Conservation (phyloP, 208 protist species). For the Leishmania aethiopica region DNA sequence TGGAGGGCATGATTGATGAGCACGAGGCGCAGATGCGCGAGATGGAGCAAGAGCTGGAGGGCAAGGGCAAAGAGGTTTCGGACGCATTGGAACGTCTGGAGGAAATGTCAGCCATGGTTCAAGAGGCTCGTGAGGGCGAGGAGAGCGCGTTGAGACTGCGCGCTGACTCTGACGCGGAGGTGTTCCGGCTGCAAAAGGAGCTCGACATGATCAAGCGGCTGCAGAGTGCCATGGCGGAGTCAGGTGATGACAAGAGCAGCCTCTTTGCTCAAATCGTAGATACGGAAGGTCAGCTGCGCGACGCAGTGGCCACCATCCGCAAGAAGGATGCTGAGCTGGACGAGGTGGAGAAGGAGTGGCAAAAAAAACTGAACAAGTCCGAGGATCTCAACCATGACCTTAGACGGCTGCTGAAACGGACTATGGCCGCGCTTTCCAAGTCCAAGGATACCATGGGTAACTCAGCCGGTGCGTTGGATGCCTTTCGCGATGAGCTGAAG, state of each 20-base stretch:
- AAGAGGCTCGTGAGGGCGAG: constrained; percentile 72
- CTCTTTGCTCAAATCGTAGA: constrained; percentile 36
- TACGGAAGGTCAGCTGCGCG: constrained; percentile 33
- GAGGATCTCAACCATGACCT: constrained; percentile 34
- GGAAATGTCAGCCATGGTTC: constrained; percentile 78
- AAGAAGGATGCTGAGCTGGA: constrained; percentile 32
- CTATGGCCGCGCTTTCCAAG: constrained; percentile 34
- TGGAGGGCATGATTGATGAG: constrained; percentile 58
- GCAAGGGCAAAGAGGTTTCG: constrained; percentile 61
- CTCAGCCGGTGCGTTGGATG: constrained; percentile 31
- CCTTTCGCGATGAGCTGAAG: constrained; percentile 41
- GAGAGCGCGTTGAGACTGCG: constrained; percentile 55
- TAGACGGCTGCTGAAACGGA: constrained; percentile 33
- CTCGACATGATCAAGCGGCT: constrained; percentile 54
- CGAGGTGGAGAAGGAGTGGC: constrained; percentile 17
- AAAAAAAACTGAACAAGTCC: constrained; percentile 17
- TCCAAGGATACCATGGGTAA: constrained; percentile 36
- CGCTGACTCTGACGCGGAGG: constrained; percentile 65
- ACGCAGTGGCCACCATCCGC: constrained; percentile 17
- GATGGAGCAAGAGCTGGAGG: constrained; percentile 53
- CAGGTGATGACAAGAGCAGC: constrained; percentile 26
- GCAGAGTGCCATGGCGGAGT: constrained; percentile 20
- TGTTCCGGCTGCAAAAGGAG: constrained; percentile 75
- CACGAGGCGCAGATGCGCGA: constrained; percentile 68
- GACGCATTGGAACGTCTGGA: constrained; percentile 76